phyloP scores from a whole-genome alignment of 192 early-diverging fungal genomes.

The Geranomyces michiganensis region DNA sequence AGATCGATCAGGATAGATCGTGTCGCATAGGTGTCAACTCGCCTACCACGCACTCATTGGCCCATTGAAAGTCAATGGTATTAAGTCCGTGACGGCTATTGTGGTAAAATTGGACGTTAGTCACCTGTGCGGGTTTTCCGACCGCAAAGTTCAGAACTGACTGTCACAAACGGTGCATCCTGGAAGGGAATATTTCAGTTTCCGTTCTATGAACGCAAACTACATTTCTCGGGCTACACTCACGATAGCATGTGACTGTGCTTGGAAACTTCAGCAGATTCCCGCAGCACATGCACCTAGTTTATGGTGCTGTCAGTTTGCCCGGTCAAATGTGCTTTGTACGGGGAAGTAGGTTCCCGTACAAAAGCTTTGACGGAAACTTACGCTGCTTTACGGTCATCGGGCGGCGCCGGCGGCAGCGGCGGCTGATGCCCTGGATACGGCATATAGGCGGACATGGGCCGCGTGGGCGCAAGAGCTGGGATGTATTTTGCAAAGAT shows the following conservation, averaged over 20 bases:
- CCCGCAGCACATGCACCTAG: constrained; percentile 48
- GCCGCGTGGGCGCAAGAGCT: no score
- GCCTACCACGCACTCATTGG: no score
- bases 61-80: constrained; percentile 5
- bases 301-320: neutral
- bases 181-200: constrained; percentile 7
- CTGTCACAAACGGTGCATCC: constrained; percentile 89
- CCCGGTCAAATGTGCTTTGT: no score
- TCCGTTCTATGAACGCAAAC: neutral
- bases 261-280: constrained; percentile 76
- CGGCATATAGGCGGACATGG: no score
- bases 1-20: no score
- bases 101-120: neutral
- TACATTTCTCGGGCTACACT: neutral
- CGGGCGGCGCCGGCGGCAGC: neutral
- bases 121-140: no score
- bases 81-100: constrained; percentile 36
- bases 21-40: no score
- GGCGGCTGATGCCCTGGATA: no score
- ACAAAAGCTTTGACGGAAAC: neutral
- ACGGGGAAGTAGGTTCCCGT: neutral
- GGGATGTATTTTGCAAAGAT: no score
- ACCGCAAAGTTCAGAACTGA: neutral
- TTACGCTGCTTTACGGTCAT: neutral
- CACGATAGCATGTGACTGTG: constrained; percentile 72